Conservation (phyloP, 441 rosid species). For the Aquilaria agallochum region DNA sequence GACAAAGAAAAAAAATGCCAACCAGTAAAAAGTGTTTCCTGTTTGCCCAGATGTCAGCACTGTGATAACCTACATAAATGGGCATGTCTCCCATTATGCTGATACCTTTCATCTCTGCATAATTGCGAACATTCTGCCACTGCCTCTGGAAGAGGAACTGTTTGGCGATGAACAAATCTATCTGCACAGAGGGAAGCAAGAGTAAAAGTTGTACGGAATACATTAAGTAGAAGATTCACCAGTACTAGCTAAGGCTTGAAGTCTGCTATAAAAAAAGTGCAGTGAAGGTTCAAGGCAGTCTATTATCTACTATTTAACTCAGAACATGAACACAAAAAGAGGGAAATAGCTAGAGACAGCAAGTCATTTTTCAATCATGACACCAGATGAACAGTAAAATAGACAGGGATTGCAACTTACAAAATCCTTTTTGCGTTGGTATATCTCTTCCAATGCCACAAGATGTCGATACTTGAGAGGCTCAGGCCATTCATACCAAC, state of each 20-base stretch:
- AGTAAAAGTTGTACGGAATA: conserved; percentile 9
- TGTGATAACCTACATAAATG: conserved; percentile 90
- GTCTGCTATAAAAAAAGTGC: too few species aligned
- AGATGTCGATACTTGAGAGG: conserved; percentile 79
- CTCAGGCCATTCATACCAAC: conserved; percentile 94
- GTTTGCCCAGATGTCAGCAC: conserved; percentile 99
- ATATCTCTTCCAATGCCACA: conserved; percentile 83
- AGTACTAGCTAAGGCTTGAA: too few species aligned
- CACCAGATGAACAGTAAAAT: too few species aligned
- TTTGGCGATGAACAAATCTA: conserved; percentile 80
- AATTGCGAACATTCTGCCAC: conserved; percentile 80
- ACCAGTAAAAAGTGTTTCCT: conserved; percentile 84
- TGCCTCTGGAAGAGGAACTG: conserved; percentile 96
- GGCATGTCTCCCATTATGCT: conserved; percentile 99
- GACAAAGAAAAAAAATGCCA: conserved; percentile 17
- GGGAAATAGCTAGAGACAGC: too few species aligned
- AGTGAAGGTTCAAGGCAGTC: too few species aligned
- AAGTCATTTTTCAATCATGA: too few species aligned
- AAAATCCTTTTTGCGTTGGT: conserved; percentile 66
- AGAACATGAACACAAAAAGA: too few species aligned
- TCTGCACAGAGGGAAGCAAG: conserved; percentile 43
- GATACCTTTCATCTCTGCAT: conserved; percentile 68
- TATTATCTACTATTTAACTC: too few species aligned
- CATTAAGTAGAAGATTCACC: too few species aligned
- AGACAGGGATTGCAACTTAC: conserved; percentile 33